These are phyloP conservation scores for Endocarpon pusillum DNA, from an alignment of 495 filamentous ascomycete genomes.

Conservation along the genomic window DNA sequence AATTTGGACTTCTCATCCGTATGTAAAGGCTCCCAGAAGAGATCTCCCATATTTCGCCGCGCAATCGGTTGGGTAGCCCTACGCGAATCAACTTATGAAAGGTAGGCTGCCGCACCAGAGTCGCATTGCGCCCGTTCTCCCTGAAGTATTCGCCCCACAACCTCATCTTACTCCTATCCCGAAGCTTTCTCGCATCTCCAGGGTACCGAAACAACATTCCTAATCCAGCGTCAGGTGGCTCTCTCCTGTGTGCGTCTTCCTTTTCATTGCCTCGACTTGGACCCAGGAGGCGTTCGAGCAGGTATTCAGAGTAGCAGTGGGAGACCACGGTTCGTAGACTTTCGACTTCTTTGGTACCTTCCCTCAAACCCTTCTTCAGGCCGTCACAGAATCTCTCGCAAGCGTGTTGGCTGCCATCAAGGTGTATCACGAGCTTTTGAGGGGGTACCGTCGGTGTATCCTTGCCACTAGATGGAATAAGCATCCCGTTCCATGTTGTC, in stretches of 20 bases:
- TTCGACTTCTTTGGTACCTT: slow-evolving; percentile 70
- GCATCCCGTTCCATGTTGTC: slow-evolving; percentile 81
- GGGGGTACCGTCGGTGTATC: slow-evolving; percentile 36
- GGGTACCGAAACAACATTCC: slow-evolving; percentile 91
- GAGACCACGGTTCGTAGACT: slow-evolving; percentile 58
- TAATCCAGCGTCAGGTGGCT: slow-evolving; percentile 76
- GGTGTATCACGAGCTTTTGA: slow-evolving; percentile 76
- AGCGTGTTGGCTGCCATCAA: slow-evolving; percentile 69
- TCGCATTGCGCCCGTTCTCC: slow-evolving; percentile 89
- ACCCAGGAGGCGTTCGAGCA: slow-evolving; percentile 52
- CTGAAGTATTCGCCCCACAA: slow-evolving; percentile 91
- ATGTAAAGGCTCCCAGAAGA: slow-evolving; percentile 80
- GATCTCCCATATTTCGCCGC: slow-evolving; percentile 93
- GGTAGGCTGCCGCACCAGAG: slow-evolving; percentile 82
- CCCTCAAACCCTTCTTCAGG: slow-evolving; percentile 71
- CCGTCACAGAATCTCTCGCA: slow-evolving; percentile 95
- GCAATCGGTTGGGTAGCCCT: slow-evolving; percentile 78
- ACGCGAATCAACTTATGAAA: slow-evolving; percentile 96
- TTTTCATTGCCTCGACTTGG: slow-evolving; percentile 21
- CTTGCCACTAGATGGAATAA: slow-evolving; percentile 33
- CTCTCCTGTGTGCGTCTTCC: slow-evolving; percentile 24
- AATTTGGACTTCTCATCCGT: slow-evolving; percentile 65
- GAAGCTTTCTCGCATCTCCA: slow-evolving; percentile 84
- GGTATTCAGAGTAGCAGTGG: slow-evolving; percentile 87
- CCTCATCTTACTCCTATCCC: slow-evolving; percentile 93